Evolutionary conservation across 345 rosid species (phyloP), one percentile per base, ranked within the genome.

Genomic region (Aquilaria sinensis): DNA sequence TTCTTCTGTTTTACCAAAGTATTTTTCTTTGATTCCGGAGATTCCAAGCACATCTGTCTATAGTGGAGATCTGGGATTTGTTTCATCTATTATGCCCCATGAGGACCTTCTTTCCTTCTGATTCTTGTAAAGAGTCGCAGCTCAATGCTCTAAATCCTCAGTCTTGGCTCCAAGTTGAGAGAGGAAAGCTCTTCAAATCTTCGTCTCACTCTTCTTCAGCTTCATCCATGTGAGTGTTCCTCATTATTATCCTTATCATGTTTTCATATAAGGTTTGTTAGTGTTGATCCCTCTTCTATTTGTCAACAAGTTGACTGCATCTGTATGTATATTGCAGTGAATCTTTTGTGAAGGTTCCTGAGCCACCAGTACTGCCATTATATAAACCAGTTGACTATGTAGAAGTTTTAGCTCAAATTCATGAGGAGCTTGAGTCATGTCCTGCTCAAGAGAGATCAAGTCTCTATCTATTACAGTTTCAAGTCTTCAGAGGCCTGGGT

Each of bases 91-190:
- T 94, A 74, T 86, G 97, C 78, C 92, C 84, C 68, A 94, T 90
- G 99, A 87, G 84, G 88, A 78, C 87, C 41, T 85, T 87, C 73
- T 81, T 81, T 64, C 86, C 92, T 5, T 81, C 96, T 57, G 96
- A 90, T 62, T 78, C 93, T 32, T 91, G 83, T 79, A 94, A 90
- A 83, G 97, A 91, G 57, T 70, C 90, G 57, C 91, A 86, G 70
- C 82, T 83, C 72, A 68, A 83, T 83, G 84, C 86, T 1, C 72
- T 88, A 51, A 94, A 94, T 87, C 97, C 96, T 5, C 97, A 94
- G 80, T 88, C 97, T 59, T 94, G 99, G 99, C 99, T 90, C 64
- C 99, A 94, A 78, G 97, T 90, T 67, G 99, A 94, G 73, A 85
- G 97, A 76, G 99, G 97, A 74, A 94, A 91, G 72, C 80, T 80